These are phyloP conservation scores for Melaleuca alternifolia DNA, from an alignment of 345 rosid species.

Conservation along the genomic window DNA sequence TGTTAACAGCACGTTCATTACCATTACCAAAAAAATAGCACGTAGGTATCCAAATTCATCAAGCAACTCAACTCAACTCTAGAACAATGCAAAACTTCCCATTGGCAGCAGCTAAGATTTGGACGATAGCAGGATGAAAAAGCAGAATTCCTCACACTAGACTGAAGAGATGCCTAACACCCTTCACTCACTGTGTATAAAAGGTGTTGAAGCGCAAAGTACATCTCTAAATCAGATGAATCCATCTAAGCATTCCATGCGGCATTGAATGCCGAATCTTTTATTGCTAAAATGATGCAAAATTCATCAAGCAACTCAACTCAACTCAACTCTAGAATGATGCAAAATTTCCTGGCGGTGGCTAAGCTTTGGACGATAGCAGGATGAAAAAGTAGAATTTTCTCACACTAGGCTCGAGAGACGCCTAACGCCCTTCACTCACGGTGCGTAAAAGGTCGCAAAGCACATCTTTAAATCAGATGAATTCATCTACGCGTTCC, in stretches of 20 bases:
- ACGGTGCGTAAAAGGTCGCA: background rate
- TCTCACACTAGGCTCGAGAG: background rate
- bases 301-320: background rate
- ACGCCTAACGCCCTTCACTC: background rate
- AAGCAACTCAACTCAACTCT: background rate
- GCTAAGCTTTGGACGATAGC: background rate
- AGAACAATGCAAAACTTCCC: background rate
- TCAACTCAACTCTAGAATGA: background rate
- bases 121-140: too few relatives aligned
- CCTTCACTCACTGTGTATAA: background rate
- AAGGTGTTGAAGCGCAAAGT: background rate
- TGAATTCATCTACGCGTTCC: background rate
- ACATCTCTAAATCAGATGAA: background rate
- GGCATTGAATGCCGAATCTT: background rate
- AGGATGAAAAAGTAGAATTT: background rate
- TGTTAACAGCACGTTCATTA: background rate
- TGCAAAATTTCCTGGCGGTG: background rate
- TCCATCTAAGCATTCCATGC: background rate
- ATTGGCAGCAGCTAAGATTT: background rate
- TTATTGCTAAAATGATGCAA: background rate
- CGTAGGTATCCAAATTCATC: background rate
- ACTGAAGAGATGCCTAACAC: background rate
- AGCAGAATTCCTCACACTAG: background rate
- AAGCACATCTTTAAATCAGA: background rate
- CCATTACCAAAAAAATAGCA: too few relatives aligned